Evolutionary conservation across 2,329 filamentous ascomycete species (phyloP), one percentile per base, ranked within the genome.

Genomic region (Diplocarpon mali): DNA sequence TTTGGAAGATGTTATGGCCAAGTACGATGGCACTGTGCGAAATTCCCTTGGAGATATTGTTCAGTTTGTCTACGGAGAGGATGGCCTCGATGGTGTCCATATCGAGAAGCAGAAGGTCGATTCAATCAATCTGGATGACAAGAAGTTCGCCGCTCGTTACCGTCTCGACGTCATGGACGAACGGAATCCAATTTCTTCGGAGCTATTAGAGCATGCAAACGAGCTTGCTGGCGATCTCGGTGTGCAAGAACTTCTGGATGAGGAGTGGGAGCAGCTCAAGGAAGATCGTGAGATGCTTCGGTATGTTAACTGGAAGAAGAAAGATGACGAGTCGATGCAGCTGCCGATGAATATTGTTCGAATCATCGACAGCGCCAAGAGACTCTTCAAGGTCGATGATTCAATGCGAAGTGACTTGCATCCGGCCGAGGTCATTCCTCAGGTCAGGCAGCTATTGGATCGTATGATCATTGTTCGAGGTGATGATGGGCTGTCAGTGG

Each of bases 11-110:
- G 83, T 96, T 42, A 95, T 90, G 71, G 89, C 90, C 48, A 93
- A 93, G 61, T 98, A 98, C 62, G 92, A 98, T 58, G 90, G 90
- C 51, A 98, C 92, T 5, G 88, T 98, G 24, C 83, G 92, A 48
- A 98, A 98, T 66, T 98, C 92, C 2, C 73, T 96, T 36, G 92
- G 92, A 37, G 93, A 98, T 58, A 84, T 98, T 51, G 82, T 98
- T 44, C 90, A 98, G 61, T 98, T 98, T 69, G 74, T 95, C 49
- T 98, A 98, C 55, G 92, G 92, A 60, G 92, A 98, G 64, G 93
- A 98, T 65, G 93, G 92, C 60, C 75, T 96, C 7, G 93, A 98
- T 64, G 93, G 85, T 60, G 84, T 85, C 53, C 78, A 83, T 63
- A 96, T 99, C 46, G 92, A 99, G 69, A 86, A 88, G 58, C 93